Evolutionary conservation across 495 filamentous ascomycete genomes (phyloP).

Genomic region (Xylaria telfairii): DNA sequence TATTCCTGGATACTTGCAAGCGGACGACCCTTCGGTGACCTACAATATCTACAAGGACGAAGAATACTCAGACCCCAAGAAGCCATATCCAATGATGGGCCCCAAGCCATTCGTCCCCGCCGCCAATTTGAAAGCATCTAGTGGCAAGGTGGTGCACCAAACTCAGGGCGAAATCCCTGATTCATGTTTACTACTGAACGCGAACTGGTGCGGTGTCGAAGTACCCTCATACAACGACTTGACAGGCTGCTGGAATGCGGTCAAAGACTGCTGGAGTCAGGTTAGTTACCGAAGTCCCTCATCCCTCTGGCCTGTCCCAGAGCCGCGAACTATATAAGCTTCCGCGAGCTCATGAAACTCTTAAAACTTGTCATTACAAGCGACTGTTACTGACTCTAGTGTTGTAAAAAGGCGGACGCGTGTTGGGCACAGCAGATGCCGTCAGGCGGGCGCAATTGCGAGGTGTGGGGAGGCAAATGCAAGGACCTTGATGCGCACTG

Average conservation of each 20-base stretch:
- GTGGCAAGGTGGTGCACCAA: slow-evolving; percentile 32
- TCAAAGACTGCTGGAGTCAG: slow-evolving; percentile 58
- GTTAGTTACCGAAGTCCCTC: not conserved
- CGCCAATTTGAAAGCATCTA: slow-evolving; percentile 24
- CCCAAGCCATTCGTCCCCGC: slow-evolving; percentile 48
- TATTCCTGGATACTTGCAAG: slow-evolving; percentile 61
- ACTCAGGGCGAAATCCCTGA: slow-evolving; percentile 44
- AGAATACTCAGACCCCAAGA: slow-evolving; percentile 34
- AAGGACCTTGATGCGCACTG: slow-evolving; percentile 51
- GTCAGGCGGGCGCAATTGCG: slow-evolving; percentile 58
- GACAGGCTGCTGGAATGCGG: slow-evolving; percentile 54
- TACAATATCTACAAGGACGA: slow-evolving; percentile 58
- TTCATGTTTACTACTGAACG: slow-evolving; percentile 57
- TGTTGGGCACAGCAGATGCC: slow-evolving; percentile 58
- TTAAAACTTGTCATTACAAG: not conserved
- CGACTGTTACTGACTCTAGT: not conserved
- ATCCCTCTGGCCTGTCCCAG: not conserved
- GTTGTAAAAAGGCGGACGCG: slow-evolving; percentile 22
- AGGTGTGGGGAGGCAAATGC: slow-evolving; percentile 61
- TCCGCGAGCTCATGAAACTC: not conserved
- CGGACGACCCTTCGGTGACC: slow-evolving; percentile 52
- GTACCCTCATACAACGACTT: slow-evolving; percentile 51
- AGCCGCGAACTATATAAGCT: not conserved
- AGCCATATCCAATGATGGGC: slow-evolving; percentile 58
- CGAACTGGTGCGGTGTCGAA: slow-evolving; percentile 65